Conservation (phyloP, 1,284 basidiomycete species). For the Ceratobasidium theobromae region DNA sequence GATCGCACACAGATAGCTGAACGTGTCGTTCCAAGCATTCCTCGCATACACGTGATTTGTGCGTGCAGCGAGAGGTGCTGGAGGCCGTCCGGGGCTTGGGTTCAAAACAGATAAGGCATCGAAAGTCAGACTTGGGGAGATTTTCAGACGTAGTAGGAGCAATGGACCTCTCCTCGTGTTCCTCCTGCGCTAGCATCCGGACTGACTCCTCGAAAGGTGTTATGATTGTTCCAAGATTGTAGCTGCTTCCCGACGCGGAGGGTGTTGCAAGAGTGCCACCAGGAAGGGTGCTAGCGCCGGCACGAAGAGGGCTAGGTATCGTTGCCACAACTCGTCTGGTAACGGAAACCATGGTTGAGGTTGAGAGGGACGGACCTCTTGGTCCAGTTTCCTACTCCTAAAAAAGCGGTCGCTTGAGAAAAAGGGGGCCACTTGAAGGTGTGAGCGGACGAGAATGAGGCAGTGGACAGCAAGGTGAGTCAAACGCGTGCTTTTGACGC, state of each 20-base stretch:
- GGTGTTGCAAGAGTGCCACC: no score
- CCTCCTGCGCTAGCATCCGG: no score
- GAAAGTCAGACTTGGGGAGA: background rate
- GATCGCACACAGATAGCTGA: background rate
- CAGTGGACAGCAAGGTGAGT: background rate
- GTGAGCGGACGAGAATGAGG: background rate
- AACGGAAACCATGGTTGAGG: background rate
- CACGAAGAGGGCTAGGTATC: background rate
- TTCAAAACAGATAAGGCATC: constrained; percentile 6
- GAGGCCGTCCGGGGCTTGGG: background rate
- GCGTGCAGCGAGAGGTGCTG: background rate
- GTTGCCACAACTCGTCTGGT: background rate
- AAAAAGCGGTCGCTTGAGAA: no score
- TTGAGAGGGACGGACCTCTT: no score
- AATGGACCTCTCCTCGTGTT: no score
- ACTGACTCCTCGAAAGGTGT: no score
- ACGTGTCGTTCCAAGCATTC: constrained; percentile 7
- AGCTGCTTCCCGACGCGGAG: no score
- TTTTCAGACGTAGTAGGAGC: background rate
- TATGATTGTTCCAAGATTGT: no score
- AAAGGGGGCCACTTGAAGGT: no score
- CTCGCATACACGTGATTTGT: constrained; percentile 1
- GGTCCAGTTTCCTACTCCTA: no score
- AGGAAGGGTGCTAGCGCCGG: background rate
- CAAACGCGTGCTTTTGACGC: background rate